phyloP scores from a whole-genome alignment of 2,329 filamentous ascomycete species.

The Pseudogymnoascus sp. region DNA sequence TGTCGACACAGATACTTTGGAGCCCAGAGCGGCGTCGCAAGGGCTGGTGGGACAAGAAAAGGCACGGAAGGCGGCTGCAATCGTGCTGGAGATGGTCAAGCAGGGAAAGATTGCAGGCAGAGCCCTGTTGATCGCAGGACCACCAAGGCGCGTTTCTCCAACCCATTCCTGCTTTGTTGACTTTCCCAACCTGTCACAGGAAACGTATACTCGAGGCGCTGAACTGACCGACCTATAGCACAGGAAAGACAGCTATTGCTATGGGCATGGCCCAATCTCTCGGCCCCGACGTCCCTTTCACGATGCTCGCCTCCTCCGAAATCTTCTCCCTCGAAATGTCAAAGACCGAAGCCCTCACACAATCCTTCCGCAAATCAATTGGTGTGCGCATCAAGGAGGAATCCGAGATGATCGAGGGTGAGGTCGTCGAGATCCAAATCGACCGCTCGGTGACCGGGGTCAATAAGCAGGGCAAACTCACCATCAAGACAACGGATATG shows the following conservation, averaged over 20 bases:
- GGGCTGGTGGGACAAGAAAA: slow-evolving; percentile 94
- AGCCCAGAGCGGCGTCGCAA: slow-evolving; percentile 77
- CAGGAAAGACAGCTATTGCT: slow-evolving; percentile 95
- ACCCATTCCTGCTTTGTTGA: background rate
- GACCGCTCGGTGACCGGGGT: slow-evolving; percentile 93
- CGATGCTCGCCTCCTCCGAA: slow-evolving; percentile 88
- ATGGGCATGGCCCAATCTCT: slow-evolving; percentile 98
- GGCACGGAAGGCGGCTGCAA: slow-evolving; percentile 89
- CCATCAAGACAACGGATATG: slow-evolving; percentile 99
- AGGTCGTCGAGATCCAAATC: slow-evolving; percentile 98
- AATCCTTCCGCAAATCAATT: slow-evolving; percentile 98
- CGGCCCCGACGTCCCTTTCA: slow-evolving; percentile 90
- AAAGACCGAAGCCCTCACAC: slow-evolving; percentile 95
- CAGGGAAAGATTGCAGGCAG: slow-evolving; percentile 96
- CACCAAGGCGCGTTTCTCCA: slow-evolving; percentile 57
- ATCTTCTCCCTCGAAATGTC: slow-evolving; percentile 99
- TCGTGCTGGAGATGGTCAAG: slow-evolving; percentile 98
- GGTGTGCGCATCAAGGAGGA: slow-evolving; percentile 98
- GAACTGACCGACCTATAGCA: slow-evolving; percentile 44
- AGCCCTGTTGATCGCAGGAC: slow-evolving; percentile 88
- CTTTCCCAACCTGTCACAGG: slow-evolving; percentile 3
- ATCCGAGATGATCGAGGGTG: slow-evolving; percentile 97
- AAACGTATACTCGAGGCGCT: background rate
- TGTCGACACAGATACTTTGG: slow-evolving; percentile 83
- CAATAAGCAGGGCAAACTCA: slow-evolving; percentile 97